Base-by-base conservation (phyloP, 306 rosid species). In the Fragaria ananassa region DNA sequence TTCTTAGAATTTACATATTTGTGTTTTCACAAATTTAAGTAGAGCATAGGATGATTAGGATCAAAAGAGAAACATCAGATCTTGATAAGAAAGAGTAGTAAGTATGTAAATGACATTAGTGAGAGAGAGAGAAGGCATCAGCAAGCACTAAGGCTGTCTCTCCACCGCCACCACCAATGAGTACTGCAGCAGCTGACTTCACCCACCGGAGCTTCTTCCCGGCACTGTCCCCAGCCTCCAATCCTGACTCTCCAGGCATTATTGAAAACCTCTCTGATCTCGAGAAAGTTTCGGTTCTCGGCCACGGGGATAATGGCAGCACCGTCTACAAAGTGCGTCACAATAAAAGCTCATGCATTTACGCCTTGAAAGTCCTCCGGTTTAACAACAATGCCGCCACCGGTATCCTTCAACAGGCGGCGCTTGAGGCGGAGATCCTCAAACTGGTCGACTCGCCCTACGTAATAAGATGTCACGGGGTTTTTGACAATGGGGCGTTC, bases 241-340 rank as follows among this genome's bases (percentile, higher is more conserved):
- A 53, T 74, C 85, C 73, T 1, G 74, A 71, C 62, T 78, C 86
- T 56, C 81, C 80, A 0, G 41, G 54, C 29, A 72, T 77, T 27
- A 78, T 81, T n/a, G 75, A 72, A 14, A 86, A n/a, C 67, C 88
- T 86, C 63, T 84, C 71, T 2, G 89, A 86, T 74, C 88, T 89
- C 21, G 76, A 86, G 81, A 91, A 87, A 76, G 60, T 86, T 34
- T 71, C 72, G 1, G 85, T 86, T 74, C 82, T 91, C 0, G 91
- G 91, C 70, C 91, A 89, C 35, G 93, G 97, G 3, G 82, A 79
- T 47, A 47, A 47, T 19, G 87, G 92, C 15, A 83, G 91, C 78
- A 86, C 76, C 0, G 91, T 89, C 70, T 89, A 91, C 11, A 91
- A 87, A 82, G 97, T 87, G 15, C 78, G 79, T 25, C 80, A 89